Percentiles rank a stretch among this genome's conserved stretches.
These are phyloP conservation scores for Claviceps monticola DNA, from an alignment of 2,329 filamentous ascomycete genomes.

Conservation along the genomic window DNA sequence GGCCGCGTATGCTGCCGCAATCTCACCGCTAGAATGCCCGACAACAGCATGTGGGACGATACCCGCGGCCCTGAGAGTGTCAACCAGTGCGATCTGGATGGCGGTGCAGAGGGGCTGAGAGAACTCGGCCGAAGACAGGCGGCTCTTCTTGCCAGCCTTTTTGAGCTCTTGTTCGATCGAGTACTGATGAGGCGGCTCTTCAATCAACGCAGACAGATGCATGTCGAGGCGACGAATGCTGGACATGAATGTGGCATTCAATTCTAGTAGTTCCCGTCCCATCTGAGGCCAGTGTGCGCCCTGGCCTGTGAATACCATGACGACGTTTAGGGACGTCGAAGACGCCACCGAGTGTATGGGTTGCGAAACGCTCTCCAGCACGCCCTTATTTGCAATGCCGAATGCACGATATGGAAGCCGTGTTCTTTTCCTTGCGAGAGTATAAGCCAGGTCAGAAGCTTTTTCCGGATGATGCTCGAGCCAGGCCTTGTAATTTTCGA, in stretches of 20 bases:
- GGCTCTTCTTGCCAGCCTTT: constrained; percentile 11
- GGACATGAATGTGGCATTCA: constrained; percentile 8
- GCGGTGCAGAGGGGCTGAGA: constrained; percentile 40
- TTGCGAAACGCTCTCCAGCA: constrained; percentile 2
- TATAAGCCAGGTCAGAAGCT: background rate
- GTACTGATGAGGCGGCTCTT: background rate
- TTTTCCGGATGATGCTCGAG: background rate
- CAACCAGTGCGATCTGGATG: constrained; percentile 33
- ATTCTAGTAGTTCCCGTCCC: constrained; percentile 16
- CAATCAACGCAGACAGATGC: background rate
- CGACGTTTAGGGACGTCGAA: background rate
- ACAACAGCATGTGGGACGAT: constrained; percentile 18
- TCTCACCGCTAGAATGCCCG: constrained; percentile 27
- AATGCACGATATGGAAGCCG: background rate
- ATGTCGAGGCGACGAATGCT: constrained; percentile 6
- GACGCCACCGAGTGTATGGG: background rate
- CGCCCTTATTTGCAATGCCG: background rate
- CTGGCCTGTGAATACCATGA: constrained; percentile 24
- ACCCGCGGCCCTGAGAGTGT: constrained; percentile 18
- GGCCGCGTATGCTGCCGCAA: constrained; percentile 25
- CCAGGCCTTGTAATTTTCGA: background rate
- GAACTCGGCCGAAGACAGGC: constrained; percentile 18
- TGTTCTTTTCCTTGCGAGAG: background rate
- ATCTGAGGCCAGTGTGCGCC: constrained; percentile 31
- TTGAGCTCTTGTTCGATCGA: constrained; percentile 2